These are phyloP conservation scores for Lentinus brumalis DNA, from an alignment of 768 basidiomycete genomes.

Conservation along the genomic window DNA sequence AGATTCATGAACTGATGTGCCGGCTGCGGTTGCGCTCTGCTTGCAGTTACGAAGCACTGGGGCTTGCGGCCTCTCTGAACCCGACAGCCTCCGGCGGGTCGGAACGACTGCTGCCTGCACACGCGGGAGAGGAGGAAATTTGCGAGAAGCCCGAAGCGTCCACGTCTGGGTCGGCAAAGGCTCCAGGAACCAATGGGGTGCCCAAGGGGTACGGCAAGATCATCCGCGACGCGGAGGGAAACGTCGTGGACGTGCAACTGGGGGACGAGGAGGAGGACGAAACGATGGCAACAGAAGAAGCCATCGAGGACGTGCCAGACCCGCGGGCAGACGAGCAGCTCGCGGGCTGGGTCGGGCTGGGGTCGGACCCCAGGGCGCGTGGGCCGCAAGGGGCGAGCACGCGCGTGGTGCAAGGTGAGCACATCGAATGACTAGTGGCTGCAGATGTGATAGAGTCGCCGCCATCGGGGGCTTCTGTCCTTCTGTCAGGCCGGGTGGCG, in stretches of 20 bases:
- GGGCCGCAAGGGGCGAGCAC: conserved; percentile 20
- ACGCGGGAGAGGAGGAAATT: neutral
- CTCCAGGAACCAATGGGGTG: conserved; percentile 26
- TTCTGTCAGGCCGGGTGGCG: conserved; percentile 1
- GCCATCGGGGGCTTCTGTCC: conserved; percentile 9
- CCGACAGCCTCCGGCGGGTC: conserved; percentile 70
- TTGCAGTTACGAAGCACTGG: conserved; percentile 73
- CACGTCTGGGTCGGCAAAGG: conserved; percentile 3
- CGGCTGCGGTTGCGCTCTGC: conserved; percentile 6
- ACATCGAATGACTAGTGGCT: neutral
- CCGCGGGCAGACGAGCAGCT: conserved; percentile 22
- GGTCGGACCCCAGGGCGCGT: conserved; percentile 27
- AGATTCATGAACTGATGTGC: conserved; percentile 3
- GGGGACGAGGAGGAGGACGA: conserved; percentile 50
- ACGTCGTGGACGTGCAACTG: conserved; percentile 70
- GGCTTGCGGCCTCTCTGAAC: conserved; percentile 69
- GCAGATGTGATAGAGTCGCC: conserved; percentile 13
- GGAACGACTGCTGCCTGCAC: conserved; percentile 42
- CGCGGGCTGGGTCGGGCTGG: conserved; percentile 29
- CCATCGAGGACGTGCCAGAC: conserved; percentile 44
- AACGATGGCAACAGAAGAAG: conserved; percentile 15
- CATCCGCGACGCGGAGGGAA: conserved; percentile 76
- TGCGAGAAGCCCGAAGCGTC: conserved; percentile 25
- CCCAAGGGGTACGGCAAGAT: conserved; percentile 80
- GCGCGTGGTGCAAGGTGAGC: conserved; percentile 45